Conservation (phyloP, 257 asterid genomes). For the Ajuga chamaepitys region DNA sequence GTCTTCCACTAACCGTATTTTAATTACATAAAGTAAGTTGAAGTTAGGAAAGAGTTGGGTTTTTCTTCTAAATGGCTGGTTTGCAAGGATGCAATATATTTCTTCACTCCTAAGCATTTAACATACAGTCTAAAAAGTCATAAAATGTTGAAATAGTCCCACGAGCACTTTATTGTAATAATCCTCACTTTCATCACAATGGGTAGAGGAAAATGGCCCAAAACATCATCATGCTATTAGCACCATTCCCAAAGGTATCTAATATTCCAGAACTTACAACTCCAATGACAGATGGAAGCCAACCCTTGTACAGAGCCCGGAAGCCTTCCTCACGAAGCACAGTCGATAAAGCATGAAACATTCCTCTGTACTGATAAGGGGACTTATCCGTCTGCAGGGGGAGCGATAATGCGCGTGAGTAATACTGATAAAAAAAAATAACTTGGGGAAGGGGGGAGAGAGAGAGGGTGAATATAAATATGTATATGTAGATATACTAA, state of each 20-base stretch:
- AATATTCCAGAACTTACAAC: conserved; percentile 59
- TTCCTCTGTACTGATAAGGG: conserved; percentile 90
- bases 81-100: neutral
- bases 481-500: no score
- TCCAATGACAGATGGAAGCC: conserved; percentile 99
- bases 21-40: neutral
- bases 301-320: conserved; percentile 90
- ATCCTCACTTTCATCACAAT: conserved; percentile 4
- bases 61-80: neutral
- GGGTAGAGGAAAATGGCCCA: neutral
- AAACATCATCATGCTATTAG: neutral
- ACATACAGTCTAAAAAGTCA: neutral
- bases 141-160: neutral
- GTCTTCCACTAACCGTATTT: neutral
- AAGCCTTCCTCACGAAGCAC: conserved; percentile 98
- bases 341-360: conserved; percentile 87
- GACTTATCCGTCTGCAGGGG: conserved; percentile 74
- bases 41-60: neutral
- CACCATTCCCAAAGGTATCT: neutral
- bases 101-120: neutral
- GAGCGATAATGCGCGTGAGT: conserved; percentile 11
- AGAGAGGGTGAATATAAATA: neutral
- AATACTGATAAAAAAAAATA: neutral
- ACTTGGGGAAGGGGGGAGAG: neutral
- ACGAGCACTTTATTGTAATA: no score